Evolutionary conservation across 805 yeast species (phyloP), one percentile per base, ranked within the genome.

Genomic region (Zygotorulaspora florentina): DNA sequence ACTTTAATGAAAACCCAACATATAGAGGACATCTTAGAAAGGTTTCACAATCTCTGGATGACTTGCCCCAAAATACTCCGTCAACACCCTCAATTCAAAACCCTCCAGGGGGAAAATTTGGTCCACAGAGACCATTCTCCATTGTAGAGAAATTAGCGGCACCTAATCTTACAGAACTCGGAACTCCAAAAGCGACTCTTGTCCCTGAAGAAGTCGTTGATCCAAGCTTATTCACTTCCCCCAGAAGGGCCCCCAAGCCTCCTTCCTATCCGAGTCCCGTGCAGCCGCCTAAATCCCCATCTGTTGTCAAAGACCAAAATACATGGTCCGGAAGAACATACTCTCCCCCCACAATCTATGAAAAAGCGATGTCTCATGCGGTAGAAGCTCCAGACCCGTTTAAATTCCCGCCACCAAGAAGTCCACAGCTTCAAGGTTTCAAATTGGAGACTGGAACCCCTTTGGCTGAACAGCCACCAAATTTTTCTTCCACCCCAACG

Each of bases 161-260:
- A n/a, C 29, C 17, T 25, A 27, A 20, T 7, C 7, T 33, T 3
- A 16, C 16, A 13, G 36, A 16, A 33, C 4, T 33, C 12, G 36
- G 36, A 16, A 33, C 31, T 13, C 43, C 43, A 18, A 40, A 16
- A 34, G 29, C 35, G 6, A 42, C 51, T 41, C 23, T 50, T 2
- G 37, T 41, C 6, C 46, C 47, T n/a, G 42, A 43, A 10, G 40
- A 48, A 2, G 31, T 51, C 20, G 46, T 30, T 10, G 52, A 54
- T 27, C 55, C 47, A 39, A 54, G 62, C 8, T 61, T 71, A 29
- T 83, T 82, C 58, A 64, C 73, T 15, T 82, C 88, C 0, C 87
- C 88, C n/a, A 72, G 88, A 64, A 80, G 71, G 55, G 86, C 88
- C 0, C 90, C 90, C 1, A 75, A 74, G 42, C 88, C 88, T 0